Evolutionary conservation across 2,329 filamentous ascomycete genomes (phyloP).

Genomic region (Epichloe uncinata): DNA sequence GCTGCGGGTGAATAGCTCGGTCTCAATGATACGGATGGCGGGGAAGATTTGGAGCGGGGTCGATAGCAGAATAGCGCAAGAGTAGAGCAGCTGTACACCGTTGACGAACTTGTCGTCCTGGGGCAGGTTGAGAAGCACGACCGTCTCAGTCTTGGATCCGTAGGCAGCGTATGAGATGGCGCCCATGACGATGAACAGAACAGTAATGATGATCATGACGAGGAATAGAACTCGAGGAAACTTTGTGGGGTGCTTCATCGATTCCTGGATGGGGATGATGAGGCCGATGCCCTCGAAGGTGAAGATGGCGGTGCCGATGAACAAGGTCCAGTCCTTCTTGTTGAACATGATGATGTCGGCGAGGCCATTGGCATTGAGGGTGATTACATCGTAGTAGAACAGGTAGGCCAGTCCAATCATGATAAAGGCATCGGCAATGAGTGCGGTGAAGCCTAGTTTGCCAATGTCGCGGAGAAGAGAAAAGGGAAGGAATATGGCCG

Average conservation of each 20-base stretch:
- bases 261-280: slow-evolving; percentile 95
- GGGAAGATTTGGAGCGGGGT: slow-evolving; percentile 96
- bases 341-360: slow-evolving; percentile 89
- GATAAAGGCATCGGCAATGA: slow-evolving; percentile 91
- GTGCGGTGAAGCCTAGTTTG: slow-evolving; percentile 88
- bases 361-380: slow-evolving; percentile 61
- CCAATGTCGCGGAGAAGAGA: slow-evolving; percentile 92
- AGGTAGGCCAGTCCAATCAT: slow-evolving; percentile 83
- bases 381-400: slow-evolving; percentile 88
- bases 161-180: slow-evolving; percentile 93
- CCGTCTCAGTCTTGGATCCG: slow-evolving; percentile 88
- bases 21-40: slow-evolving; percentile 91
- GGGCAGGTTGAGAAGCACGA: slow-evolving; percentile 89
- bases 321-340: slow-evolving; percentile 85
- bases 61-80: slow-evolving; percentile 88
- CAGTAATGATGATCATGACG: slow-evolving; percentile 91
- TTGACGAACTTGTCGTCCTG: slow-evolving; percentile 95
- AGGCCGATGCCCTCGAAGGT: slow-evolving; percentile 96
- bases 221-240: slow-evolving; percentile 79
- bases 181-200: slow-evolving; percentile 82
- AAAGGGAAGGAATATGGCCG: slow-evolving; percentile 88
- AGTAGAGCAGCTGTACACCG: slow-evolving; percentile 90
- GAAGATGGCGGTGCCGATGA: slow-evolving; percentile 98
- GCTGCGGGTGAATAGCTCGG: slow-evolving; percentile 82
- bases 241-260: slow-evolving; percentile 82